These are phyloP conservation scores for Fonsecaea pugnacius DNA, from an alignment of 2,329 filamentous ascomycete species.

Conservation along the genomic window DNA sequence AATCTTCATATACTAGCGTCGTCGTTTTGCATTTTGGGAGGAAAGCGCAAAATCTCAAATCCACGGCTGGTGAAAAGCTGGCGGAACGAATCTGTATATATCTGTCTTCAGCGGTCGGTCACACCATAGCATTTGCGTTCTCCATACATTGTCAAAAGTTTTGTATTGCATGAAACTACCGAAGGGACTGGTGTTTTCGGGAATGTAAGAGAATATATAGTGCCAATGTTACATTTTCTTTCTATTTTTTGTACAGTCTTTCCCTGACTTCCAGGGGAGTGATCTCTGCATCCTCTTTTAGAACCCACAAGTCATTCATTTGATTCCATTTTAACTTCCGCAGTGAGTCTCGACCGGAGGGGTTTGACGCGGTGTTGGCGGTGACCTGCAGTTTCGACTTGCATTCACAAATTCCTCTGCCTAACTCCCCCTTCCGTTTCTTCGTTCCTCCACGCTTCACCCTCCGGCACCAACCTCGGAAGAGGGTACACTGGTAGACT, in stretches of 20 bases:
- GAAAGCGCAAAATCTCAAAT: background rate
- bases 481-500: conserved; percentile 62
- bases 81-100: background rate
- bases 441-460: conserved; percentile 14
- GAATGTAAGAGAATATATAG: background rate
- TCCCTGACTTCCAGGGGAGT: background rate
- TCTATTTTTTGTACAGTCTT: background rate
- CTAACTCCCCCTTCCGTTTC: background rate
- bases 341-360: background rate
- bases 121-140: background rate
- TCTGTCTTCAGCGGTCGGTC: background rate
- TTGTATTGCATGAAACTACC: background rate
- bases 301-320: background rate
- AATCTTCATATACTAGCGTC: background rate
- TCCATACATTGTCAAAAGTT: background rate
- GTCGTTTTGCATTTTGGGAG: background rate
- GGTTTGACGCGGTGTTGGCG: background rate
- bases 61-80: background rate
- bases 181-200: background rate
- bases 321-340: background rate
- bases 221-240: background rate
- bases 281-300: background rate
- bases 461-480: conserved; percentile 13
- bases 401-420: conserved; percentile 1
- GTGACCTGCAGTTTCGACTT: background rate